Base-by-base conservation (phyloP, 768 basidiomycete genomes). In the Tulasnella sp. region DNA sequence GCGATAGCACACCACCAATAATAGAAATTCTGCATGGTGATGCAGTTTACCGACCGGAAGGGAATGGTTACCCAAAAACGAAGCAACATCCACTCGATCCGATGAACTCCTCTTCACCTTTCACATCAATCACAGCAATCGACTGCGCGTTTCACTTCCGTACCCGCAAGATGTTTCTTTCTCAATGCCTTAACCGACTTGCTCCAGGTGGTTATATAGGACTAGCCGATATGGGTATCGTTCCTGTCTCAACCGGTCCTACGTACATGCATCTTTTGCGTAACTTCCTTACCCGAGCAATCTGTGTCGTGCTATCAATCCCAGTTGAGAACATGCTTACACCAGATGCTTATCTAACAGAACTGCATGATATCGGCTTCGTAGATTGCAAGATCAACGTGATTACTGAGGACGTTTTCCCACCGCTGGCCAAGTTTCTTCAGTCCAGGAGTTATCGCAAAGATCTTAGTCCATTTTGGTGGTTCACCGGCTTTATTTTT, bases 81-180 rank as follows among this genome's bases (percentile, higher is more conserved):
- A 25, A 55, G 60, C n/a, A n/a, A n/a, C 76, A 77, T 54, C 79
- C 78, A 24, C 64, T 78, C 9, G 60, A 69, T 53, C 66, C 70
- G 7, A 57, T 63, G 4, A 59, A 64, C 4, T 42, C 44, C 10
- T 40, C 37, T 8, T 45, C 48, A 12, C 32, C 45, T 12, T 81
- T 72, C 58, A 71, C 76, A 50, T 63, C 65, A 15, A 72, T 82
- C 29, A 66, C 79, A 22, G 78, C 77, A 0, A 66, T 81, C 12
- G 81, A 83, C 59, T 82, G 79, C 56, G 79, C 79, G 2, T 82
- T 81, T 59, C 80, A 83, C 59, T 82, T 81, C 60, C 55, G 68
- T 10, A 73, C 75, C 1, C 72, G 80, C 25, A 56, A 57, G 5
- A 54, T 48, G 5, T 81, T 83, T 59, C 67, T 83, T 9, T 60